Percentiles rank a stretch among this genome's conserved stretches.
These are phyloP conservation scores for Pythium graminicola DNA, from an alignment of 352 stramenopile genomes.

Conservation along the genomic window DNA sequence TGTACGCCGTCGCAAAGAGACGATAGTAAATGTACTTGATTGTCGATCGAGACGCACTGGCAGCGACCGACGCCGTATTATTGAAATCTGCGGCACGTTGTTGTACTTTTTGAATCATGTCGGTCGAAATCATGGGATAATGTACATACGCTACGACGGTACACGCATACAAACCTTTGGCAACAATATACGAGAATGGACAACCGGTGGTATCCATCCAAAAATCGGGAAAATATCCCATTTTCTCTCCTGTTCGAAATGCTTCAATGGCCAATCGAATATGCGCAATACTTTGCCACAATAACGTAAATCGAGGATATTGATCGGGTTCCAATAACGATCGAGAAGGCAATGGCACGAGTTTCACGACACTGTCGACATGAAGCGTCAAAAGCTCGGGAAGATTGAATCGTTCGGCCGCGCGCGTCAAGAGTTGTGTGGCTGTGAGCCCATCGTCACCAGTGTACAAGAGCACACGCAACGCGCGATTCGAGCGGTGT, in stretches of 20 bases:
- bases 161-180: slow-evolving; percentile 76
- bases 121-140: slow-evolving; percentile 99
- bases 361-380: slow-evolving; percentile 47
- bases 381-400: slow-evolving; percentile 52
- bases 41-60: slow-evolving; percentile 67
- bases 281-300: slow-evolving; percentile 94
- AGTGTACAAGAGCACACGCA: slow-evolving; percentile 60
- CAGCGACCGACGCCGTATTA: slow-evolving; percentile 83
- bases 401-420: slow-evolving; percentile 82
- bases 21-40: slow-evolving; percentile 96
- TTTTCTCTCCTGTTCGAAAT: slow-evolving; percentile 48
- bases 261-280: slow-evolving; percentile 87
- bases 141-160: slow-evolving; percentile 95
- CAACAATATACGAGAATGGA: slow-evolving; percentile 95
- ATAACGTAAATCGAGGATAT: slow-evolving; percentile 91
- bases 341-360: slow-evolving; percentile 71
- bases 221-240: slow-evolving; percentile 66
- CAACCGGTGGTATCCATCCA: slow-evolving; percentile 98
- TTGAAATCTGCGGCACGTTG: slow-evolving; percentile 91
- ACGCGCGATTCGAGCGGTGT: slow-evolving; percentile 7
- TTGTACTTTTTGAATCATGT: slow-evolving; percentile 96
- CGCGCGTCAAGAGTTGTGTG: slow-evolving; percentile 63
- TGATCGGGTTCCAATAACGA: slow-evolving; percentile 60
- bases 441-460: slow-evolving; percentile 67
- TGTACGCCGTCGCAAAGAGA: slow-evolving; percentile 92